Evolutionary conservation across 1,284 basidiomycete genomes (phyloP).

Genomic region (Ganoderma lucidum): DNA sequence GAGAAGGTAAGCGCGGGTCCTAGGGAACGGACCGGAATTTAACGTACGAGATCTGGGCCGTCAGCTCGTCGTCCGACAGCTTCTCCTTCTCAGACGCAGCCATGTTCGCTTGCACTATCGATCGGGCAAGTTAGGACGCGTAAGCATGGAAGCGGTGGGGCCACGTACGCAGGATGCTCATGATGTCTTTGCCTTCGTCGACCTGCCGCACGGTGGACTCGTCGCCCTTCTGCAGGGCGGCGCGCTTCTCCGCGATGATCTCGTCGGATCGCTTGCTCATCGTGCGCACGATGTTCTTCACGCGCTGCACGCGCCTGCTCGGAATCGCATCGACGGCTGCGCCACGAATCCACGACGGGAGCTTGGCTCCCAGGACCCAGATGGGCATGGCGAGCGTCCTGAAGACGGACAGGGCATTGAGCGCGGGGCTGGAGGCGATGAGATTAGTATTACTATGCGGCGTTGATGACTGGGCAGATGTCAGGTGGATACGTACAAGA

Average conservation of each 20-base stretch:
- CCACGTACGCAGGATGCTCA: constrained; percentile 51
- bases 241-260: constrained; percentile 50
- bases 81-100: constrained; percentile 32
- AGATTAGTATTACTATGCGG: too few species aligned
- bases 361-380: background rate
- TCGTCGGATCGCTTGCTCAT: constrained; percentile 47
- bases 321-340: constrained; percentile 47
- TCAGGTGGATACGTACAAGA: constrained; percentile 26
- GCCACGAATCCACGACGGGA: constrained; percentile 45
- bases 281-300: constrained; percentile 48
- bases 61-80: constrained; percentile 34
- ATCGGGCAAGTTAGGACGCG: background rate
- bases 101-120: constrained; percentile 40
- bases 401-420: constrained; percentile 9
- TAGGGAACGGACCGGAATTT: background rate
- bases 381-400: constrained; percentile 21
- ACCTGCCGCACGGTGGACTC: constrained; percentile 39
- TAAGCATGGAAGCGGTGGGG: too few species aligned
- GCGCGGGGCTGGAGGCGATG: constrained; percentile 5
- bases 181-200: constrained; percentile 52
- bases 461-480: background rate
- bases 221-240: constrained; percentile 33
- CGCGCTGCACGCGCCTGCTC: constrained; percentile 41
- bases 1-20: background rate
- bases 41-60: constrained; percentile 39